Evolutionary conservation across 129 eudicot species (phyloP), one percentile per base, ranked within the genome.

Genomic region (Centrapalus pauciflorus): DNA sequence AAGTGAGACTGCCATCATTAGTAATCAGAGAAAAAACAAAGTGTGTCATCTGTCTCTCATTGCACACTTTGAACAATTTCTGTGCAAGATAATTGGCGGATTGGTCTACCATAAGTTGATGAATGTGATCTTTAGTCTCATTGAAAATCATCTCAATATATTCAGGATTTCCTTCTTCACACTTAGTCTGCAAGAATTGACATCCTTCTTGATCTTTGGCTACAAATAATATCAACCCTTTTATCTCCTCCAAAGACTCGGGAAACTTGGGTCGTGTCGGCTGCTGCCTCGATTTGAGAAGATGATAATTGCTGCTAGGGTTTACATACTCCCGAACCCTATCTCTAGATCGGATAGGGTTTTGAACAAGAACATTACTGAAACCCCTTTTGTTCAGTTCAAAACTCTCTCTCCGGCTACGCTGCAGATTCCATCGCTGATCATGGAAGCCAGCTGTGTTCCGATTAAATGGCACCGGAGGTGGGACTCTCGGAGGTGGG

Each of bases 201-300:
- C 90, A 76, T 0, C 95, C 90, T 4, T 75, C 17, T 67, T 81
- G 83, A 73, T 81, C 83, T 38, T 49, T 84, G 0, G 95, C 85
- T 63, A 76, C 57, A 57, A 55, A 13, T 3, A 16, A 56, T 0
- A 87, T 77, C 52, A 48, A 70, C 29, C 90, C 95, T 71, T 82
- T 80, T 45, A 77, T 19, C 24, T 83, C 86, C 9, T 80, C 76
- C 69, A 83, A 16, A 20, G 64, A 27, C 0, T 60, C 70, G 48
- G 63, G 37, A 16, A 74, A 66, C 64, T 65, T 57, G 1, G 27
- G 14, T 3, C 70, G 78, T 16, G 17, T 72, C 3, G 55, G 40
- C 7, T 25, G 28, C 21, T 6, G 16, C 54, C 68, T 13, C 25
- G 37, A 45, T 0, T 26, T 40, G 55, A 13, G 51, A 20, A 7